Conservation (phyloP, 2,329 filamentous ascomycete species). For the Penicillium sp. region DNA sequence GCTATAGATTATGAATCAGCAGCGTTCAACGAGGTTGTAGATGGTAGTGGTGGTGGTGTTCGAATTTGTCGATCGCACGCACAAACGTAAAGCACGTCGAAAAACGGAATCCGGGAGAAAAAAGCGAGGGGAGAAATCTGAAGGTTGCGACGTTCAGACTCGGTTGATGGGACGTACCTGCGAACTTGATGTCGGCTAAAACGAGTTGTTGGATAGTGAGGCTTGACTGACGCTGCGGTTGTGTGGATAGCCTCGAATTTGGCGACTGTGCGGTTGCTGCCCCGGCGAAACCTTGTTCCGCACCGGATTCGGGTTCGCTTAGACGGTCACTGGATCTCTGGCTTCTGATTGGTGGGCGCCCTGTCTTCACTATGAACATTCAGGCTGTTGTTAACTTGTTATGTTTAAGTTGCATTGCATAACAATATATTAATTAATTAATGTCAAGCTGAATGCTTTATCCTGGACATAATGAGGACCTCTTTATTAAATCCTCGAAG, state of each 20-base stretch:
- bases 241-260: constrained; percentile 13
- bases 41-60: background rate
- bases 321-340: constrained; percentile 2
- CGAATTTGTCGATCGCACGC: constrained; percentile 3
- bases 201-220: constrained; percentile 10
- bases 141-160: background rate
- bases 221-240: background rate
- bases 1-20: constrained; percentile 7
- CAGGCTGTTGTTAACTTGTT: too few species aligned
- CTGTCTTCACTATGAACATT: too few species aligned
- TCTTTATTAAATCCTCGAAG: too few species aligned
- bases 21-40: constrained; percentile 1
- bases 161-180: constrained; percentile 11
- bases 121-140: background rate
- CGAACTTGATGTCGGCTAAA: constrained; percentile 15
- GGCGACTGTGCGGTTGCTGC: constrained; percentile 9
- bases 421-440: too few species aligned
- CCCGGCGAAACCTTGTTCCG: constrained; percentile 11
- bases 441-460: too few species aligned
- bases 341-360: background rate
- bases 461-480: too few species aligned
- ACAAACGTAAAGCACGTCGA: background rate
- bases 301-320: constrained; percentile 6
- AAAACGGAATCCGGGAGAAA: background rate
- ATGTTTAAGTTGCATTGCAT: too few species aligned